phyloP scores from a whole-genome alignment of 805 yeast species.

The Candida glaebosa region DNA sequence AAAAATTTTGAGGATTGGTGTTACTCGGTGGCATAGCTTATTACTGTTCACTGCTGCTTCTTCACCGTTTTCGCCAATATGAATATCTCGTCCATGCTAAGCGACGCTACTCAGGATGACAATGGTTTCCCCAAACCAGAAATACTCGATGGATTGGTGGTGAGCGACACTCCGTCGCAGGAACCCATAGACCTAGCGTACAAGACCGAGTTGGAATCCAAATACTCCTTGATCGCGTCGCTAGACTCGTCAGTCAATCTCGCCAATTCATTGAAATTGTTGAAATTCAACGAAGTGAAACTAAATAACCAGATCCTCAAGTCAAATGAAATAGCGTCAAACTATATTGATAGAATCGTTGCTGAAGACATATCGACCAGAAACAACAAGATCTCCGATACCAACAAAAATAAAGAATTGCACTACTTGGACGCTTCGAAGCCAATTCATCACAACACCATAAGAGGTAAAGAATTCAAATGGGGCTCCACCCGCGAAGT shows the following conservation, averaged over 20 bases:
- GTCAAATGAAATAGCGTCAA: conserved; percentile 23
- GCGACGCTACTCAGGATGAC: conserved; percentile 13
- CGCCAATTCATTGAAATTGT: conserved; percentile 13
- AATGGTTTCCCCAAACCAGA: conserved; percentile 5
- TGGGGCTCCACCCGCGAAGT: conserved; percentile 27
- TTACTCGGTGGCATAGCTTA: too few species aligned
- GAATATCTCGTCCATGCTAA: conserved; percentile 37
- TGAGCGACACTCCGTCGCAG: conserved; percentile 5
- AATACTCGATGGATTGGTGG: conserved; percentile 9
- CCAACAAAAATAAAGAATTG: conserved; percentile 18
- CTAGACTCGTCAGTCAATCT: conserved; percentile 10
- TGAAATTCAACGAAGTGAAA: conserved; percentile 16
- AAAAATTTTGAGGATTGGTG: too few species aligned
- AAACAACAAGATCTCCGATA: conserved; percentile 16
- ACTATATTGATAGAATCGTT: conserved; percentile 33
- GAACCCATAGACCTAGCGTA: not conserved
- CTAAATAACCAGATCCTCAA: conserved; percentile 13
- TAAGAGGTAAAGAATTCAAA: conserved; percentile 22
- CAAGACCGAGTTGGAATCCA: conserved; percentile 3
- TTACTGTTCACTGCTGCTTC: too few species aligned
- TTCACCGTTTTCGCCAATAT: too few species aligned
- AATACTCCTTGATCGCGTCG: conserved; percentile 10
- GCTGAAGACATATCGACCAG: conserved; percentile 31
- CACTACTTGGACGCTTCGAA: conserved; percentile 14
- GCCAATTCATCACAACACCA: conserved; percentile 21